These are phyloP conservation scores for Afroboletus lepidellus DNA, from an alignment of 1,284 basidiomycete genomes.

Conservation along the genomic window DNA sequence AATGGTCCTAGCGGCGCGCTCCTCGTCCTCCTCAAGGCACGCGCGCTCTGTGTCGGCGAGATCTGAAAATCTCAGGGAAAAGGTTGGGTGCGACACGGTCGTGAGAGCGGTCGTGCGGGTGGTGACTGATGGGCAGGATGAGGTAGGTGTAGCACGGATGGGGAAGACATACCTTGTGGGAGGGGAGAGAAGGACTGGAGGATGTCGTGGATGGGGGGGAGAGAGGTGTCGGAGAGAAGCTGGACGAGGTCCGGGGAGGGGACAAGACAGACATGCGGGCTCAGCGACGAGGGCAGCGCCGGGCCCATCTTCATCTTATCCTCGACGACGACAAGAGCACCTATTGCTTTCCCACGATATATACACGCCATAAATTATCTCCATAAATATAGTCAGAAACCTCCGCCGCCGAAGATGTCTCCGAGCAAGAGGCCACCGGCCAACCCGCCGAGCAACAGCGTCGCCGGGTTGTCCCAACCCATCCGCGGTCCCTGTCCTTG, in stretches of 20 bases:
- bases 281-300: slow-evolving; percentile 65
- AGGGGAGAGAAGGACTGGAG: slow-evolving; percentile 83
- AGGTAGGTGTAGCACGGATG: not conserved
- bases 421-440: slow-evolving; percentile 61
- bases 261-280: slow-evolving; percentile 74
- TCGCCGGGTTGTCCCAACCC: slow-evolving; percentile 11
- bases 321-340: not conserved
- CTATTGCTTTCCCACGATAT: not conserved
- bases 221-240: slow-evolving; percentile 52
- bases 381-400: slow-evolving; percentile 14
- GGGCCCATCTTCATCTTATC: slow-evolving; percentile 40
- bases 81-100: slow-evolving; percentile 67
- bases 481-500: not conserved
- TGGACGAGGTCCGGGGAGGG: slow-evolving; percentile 66
- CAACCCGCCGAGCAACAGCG: slow-evolving; percentile 49
- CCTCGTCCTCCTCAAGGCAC: slow-evolving; percentile 72
- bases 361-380: not conserved
- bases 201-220: slow-evolving; percentile 68
- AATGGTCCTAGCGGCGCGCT: slow-evolving; percentile 69
- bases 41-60: slow-evolving; percentile 64
- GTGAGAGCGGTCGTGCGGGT: slow-evolving; percentile 71
- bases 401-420: slow-evolving; percentile 37
- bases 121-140: slow-evolving; percentile 50
- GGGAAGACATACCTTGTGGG: slow-evolving; percentile 60
- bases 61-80: slow-evolving; percentile 74